These are phyloP conservation scores for Zelonia costaricensis DNA, from an alignment of 208 protist genomes.

Conservation along the genomic window DNA sequence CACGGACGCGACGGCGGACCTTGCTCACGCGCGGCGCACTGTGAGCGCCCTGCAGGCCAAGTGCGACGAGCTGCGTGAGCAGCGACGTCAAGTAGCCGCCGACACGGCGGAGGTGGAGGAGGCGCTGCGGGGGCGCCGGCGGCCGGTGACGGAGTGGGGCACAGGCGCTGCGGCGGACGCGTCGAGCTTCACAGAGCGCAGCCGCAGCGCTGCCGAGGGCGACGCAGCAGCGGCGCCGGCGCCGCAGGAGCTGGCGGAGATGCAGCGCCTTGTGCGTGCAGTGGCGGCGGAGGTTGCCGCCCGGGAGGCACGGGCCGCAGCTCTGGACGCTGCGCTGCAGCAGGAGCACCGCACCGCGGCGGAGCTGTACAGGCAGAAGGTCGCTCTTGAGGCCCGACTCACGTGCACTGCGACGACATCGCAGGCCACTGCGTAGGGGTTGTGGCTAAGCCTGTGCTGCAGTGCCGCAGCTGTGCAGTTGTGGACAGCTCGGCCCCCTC, in stretches of 20 bases:
- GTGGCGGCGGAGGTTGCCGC: slow-evolving; percentile 4
- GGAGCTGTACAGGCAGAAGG: slow-evolving; percentile 2
- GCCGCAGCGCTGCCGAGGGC: no score
- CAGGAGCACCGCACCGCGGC: background rate
- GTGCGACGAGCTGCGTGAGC: slow-evolving; percentile 4
- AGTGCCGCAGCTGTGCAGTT: no score
- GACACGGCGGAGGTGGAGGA: slow-evolving; percentile 11
- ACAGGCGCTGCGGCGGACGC: no score
- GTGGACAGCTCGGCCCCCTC: background rate
- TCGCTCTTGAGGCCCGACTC: slow-evolving; percentile 12
- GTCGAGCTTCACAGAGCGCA: no score
- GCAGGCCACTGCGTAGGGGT: background rate
- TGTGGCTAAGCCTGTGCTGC: no score
- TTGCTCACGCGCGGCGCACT: background rate
- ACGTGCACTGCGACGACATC: background rate
- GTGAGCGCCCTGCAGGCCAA: slow-evolving; percentile 1
- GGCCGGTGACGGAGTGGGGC: no score
- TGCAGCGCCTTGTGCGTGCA: slow-evolving; percentile 9
- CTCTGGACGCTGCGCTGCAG: background rate
- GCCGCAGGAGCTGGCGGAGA: slow-evolving; percentile 3
- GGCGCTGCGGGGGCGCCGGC: background rate
- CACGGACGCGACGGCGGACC: background rate
- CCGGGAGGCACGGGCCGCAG: slow-evolving; percentile 1
- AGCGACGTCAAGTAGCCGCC: slow-evolving; percentile 1
- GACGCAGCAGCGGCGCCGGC: no score